Evolutionary conservation across 345 rosid genomes (phyloP).

Genomic region (Populus simonii): DNA sequence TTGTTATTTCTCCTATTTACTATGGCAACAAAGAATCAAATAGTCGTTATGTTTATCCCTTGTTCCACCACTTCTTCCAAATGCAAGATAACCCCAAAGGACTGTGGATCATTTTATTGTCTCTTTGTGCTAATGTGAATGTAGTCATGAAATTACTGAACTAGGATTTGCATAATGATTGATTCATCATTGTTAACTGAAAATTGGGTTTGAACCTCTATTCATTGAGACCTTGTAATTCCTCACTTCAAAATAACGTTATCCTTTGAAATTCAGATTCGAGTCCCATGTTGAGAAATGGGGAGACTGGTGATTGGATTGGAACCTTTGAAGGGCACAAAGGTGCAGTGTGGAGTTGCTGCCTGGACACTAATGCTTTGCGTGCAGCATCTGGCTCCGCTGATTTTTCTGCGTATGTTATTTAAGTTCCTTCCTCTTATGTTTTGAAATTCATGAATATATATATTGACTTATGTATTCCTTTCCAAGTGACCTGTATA

Average conservation of each 20-base stretch:
- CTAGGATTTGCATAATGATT: not conserved
- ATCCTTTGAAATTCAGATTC: slow-evolving; percentile 55
- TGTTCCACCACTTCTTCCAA: not conserved
- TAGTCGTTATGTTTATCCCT: not conserved
- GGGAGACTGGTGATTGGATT: slow-evolving; percentile 99
- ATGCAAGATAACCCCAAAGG: not conserved
- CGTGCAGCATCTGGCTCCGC: slow-evolving; percentile 98
- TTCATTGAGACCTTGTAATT: not conserved
- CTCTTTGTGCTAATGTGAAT: not conserved
- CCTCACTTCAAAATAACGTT: not conserved
- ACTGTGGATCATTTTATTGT: not conserved
- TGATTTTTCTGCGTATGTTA: slow-evolving; percentile 85
- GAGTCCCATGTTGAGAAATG: slow-evolving; percentile 96
- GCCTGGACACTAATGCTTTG: slow-evolving; percentile 78
- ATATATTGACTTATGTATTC: not conserved
- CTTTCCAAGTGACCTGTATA: not conserved
- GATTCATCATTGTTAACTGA: not conserved
- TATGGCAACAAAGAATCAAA: not conserved
- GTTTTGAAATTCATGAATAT: not conserved
- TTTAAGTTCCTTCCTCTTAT: not conserved
- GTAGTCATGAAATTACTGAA: not conserved
- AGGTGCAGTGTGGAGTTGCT: slow-evolving; percentile 98
- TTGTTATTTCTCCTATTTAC: not conserved
- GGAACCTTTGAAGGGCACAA: slow-evolving; percentile 99
- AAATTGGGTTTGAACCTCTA: not conserved